Conservation (phyloP, 2,329 filamentous ascomycete genomes). For the Cordyceps militaris region DNA sequence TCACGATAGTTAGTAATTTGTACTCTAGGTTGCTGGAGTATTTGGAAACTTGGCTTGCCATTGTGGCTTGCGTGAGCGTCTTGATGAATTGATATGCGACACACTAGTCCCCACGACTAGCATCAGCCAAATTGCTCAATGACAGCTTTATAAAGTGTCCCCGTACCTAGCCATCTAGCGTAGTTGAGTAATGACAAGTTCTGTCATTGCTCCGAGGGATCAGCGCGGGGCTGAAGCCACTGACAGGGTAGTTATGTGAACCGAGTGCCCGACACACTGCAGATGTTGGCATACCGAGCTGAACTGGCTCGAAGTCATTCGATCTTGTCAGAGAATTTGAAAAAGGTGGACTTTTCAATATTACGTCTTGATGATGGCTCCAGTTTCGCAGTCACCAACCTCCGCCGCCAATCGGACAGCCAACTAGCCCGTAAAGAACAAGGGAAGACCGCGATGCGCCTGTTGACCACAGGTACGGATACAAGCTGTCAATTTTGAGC, state of each 20-base stretch:
- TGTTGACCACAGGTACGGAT: too few species aligned
- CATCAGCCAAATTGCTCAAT: not conserved
- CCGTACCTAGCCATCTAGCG: not conserved
- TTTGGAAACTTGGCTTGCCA: not conserved
- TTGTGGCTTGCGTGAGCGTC: not conserved
- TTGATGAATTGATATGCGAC: not conserved
- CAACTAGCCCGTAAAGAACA: too few species aligned
- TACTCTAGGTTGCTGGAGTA: not conserved
- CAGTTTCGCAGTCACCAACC: not conserved
- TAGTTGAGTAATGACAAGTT: not conserved
- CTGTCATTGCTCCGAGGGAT: not conserved
- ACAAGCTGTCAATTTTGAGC: too few species aligned
- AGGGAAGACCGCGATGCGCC: too few species aligned
- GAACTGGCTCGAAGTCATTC: too few species aligned
- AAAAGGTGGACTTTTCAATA: too few species aligned
- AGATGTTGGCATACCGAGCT: too few species aligned
- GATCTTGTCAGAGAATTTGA: too few species aligned
- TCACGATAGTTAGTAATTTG: not conserved
- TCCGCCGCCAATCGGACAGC: not conserved
- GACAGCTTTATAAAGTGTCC: not conserved
- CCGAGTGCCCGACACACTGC: not conserved
- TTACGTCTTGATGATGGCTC: not conserved
- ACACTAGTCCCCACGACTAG: not conserved
- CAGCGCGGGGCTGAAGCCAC: conserved; percentile 3
- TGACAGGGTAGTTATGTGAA: not conserved